A percentile compares a stretch with the other conserved stretches of the same genome.
Evolutionary conservation across 2,329 filamentous ascomycete genomes (phyloP).

Genomic region (Phoma herbarum): DNA sequence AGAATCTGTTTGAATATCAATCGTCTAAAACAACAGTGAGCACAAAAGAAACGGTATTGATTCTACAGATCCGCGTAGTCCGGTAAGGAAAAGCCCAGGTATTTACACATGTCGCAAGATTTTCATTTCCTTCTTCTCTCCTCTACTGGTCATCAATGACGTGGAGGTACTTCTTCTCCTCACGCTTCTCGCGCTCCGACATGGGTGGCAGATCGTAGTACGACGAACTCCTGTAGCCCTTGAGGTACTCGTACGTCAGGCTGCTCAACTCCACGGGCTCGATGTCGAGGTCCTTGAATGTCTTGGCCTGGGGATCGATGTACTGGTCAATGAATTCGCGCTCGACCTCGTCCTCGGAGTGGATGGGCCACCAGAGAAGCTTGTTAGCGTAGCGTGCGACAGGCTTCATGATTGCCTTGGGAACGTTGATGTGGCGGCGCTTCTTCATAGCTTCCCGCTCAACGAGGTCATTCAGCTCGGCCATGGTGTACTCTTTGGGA

Average conservation of each 20-base stretch:
- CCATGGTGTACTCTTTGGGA: constrained; percentile 89
- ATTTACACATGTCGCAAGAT: constrained; percentile 39
- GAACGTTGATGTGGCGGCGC: constrained; percentile 89
- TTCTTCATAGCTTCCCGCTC: constrained; percentile 92
- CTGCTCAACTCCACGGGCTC: constrained; percentile 85
- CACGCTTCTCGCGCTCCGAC: constrained; percentile 91
- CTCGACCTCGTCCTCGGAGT: constrained; percentile 86
- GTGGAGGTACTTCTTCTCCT: constrained; percentile 97
- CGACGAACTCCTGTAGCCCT: constrained; percentile 86
- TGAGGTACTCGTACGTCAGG: constrained; percentile 92
- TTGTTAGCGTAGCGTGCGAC: constrained; percentile 78
- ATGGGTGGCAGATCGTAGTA: constrained; percentile 95
- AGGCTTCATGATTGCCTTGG: constrained; percentile 81
- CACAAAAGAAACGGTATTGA: constrained; percentile 32
- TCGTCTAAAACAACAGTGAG: background rate
- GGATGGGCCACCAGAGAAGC: constrained; percentile 85
- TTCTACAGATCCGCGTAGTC: constrained; percentile 37
- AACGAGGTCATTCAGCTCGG: constrained; percentile 85
- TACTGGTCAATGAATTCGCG: constrained; percentile 91
- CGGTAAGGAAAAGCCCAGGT: constrained; percentile 30
- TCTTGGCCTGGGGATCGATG: constrained; percentile 92
- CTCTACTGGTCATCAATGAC: constrained; percentile 62
- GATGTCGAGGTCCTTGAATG: constrained; percentile 91
- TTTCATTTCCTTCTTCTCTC: constrained; percentile 14
- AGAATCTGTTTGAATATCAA: background rate